Conservation (phyloP, 352 stramenopile genomes). For the Pythium aphanidermatum region DNA sequence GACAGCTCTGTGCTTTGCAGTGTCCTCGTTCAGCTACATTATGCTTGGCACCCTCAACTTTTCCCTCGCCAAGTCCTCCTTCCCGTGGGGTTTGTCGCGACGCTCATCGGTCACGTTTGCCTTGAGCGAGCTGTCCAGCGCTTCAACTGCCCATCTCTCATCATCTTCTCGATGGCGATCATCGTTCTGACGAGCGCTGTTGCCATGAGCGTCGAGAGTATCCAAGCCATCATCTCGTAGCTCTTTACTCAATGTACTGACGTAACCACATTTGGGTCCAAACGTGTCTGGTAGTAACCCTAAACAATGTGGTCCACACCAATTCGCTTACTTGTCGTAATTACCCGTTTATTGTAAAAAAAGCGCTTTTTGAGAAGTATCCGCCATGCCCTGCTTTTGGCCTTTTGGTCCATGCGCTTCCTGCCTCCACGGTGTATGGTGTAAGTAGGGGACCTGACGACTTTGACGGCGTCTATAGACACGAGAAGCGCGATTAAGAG, state of each 20-base stretch:
- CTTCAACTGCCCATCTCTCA: conserved; percentile 61
- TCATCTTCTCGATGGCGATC: conserved; percentile 65
- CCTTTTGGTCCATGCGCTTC: no score
- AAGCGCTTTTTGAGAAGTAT: conserved; percentile 9
- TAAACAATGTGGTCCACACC: conserved; percentile 10
- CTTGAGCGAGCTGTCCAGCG: conserved; percentile 39
- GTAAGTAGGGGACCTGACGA: no score
- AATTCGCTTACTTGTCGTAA: conserved; percentile 8
- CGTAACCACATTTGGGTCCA: no score
- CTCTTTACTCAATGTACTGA: background rate
- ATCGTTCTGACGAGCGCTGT: conserved; percentile 57
- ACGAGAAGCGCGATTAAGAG: background rate
- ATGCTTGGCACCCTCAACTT: conserved; percentile 45
- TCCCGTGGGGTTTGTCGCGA: conserved; percentile 52
- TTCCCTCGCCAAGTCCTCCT: conserved; percentile 39
- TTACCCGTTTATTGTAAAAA: conserved; percentile 4
- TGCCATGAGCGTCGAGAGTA: conserved; percentile 57
- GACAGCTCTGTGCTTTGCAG: conserved; percentile 15
- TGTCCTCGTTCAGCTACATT: conserved; percentile 65
- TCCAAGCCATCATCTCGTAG: conserved; percentile 19
- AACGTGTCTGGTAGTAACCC: no score
- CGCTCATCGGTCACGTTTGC: conserved; percentile 49
- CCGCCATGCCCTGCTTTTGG: background rate
- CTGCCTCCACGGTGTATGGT: no score
- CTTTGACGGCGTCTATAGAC: no score